Base-by-base conservation (phyloP, 1,284 basidiomycete species). In the Austroboletus novae-zelandiae region DNA sequence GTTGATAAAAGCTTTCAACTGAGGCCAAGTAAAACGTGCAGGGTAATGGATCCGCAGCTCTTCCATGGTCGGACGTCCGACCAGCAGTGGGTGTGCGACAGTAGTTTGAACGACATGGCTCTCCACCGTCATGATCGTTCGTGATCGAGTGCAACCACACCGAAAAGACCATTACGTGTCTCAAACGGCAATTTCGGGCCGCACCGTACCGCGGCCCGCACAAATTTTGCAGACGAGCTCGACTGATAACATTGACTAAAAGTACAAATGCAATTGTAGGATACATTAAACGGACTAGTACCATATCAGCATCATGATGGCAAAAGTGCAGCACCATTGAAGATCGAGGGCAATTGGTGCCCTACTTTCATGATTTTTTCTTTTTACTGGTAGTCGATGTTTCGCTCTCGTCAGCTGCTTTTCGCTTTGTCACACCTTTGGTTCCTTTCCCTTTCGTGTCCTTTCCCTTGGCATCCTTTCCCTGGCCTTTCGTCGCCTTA, bases 1-100 rank as follows among this genome's bases (percentile, higher is more conserved):
- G 61, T 84, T 86, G 45, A 91, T 76, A 57, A 90, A 89, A 2
- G 82, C 78, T 68, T 83, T 89, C 29, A 91, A 70, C 60, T 90
- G 82, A 9, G 68, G 57, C 85, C 86, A 91, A 3, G 86, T 87
- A 58, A 89, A 89, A 57, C 79, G 82, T 2, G 84, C 75, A 6
- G 86, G 85, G 61, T 91, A 91, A 60, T 86, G 70, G 1, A 71
- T 74, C 8, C 80, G 65, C 5, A 91, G 66, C 57, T 91, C 89
- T 51, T 83, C 81, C 39, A 67, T 68, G 1, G 84, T 87, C 9
- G 88, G 88, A 25, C 74, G 80, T 0, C 87, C 86, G 4, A 23
- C 20, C 20, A 23, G 20, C 20, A 23, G 20, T 9, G 71, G 49
- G 27, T 50, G 23, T 43, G 53, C 10, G 43, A 44, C 11, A 4